Percentiles rank a stretch among this genome's conserved stretches.
phyloP scores from a whole-genome alignment of 352 stramenopile species.

The Phytophthora quininea region DNA sequence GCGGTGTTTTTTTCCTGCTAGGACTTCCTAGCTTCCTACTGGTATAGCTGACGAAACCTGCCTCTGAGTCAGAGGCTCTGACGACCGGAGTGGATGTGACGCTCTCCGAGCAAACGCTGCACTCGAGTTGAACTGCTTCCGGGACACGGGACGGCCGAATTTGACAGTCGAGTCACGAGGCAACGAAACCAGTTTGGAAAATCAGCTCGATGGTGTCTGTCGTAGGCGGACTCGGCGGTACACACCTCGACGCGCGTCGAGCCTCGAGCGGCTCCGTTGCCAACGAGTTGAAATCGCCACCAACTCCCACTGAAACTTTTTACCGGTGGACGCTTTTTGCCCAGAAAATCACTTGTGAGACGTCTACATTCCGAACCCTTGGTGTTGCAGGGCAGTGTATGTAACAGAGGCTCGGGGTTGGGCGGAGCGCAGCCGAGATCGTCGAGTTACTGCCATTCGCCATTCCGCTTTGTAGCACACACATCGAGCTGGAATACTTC shows the following conservation, averaged over 20 bases:
- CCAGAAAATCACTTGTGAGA: slow-evolving; percentile 19
- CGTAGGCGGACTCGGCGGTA: slow-evolving; percentile 9
- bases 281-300: slow-evolving; percentile 6
- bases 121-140: slow-evolving; percentile 26
- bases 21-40: too few relatives aligned
- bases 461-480: slow-evolving; percentile 18
- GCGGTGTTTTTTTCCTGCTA: too few relatives aligned
- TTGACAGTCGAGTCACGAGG: background rate
- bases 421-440: slow-evolving; percentile 10
- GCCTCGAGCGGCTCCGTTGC: background rate
- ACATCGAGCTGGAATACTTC: background rate
- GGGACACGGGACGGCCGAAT: background rate
- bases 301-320: slow-evolving; percentile 15
- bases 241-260: background rate
- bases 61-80: background rate
- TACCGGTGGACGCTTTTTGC: slow-evolving; percentile 1
- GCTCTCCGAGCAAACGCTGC: background rate
- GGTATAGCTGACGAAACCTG: too few relatives aligned
- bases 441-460: slow-evolving; percentile 25
- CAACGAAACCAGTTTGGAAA: slow-evolving; percentile 29
- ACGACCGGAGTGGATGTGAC: background rate
- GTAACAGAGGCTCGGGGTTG: slow-evolving; percentile 19
- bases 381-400: slow-evolving; percentile 10
- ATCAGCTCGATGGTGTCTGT: slow-evolving; percentile 19
- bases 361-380: slow-evolving; percentile 1